phyloP scores from a whole-genome alignment of 768 basidiomycete species.

The Sistotremastrum suecicum region DNA sequence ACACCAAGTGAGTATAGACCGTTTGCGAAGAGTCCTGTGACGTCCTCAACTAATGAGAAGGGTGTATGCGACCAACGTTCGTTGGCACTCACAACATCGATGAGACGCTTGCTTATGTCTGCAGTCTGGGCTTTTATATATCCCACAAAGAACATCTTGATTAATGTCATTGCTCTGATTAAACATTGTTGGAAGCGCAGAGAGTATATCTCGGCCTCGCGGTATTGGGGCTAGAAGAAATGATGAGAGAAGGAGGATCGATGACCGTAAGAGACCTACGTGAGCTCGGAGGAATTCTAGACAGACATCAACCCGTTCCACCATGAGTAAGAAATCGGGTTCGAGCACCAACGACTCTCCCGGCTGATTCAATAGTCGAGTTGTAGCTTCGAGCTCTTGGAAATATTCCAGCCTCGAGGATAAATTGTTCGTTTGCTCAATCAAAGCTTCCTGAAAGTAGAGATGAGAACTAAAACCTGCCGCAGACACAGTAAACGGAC shows the following conservation, averaged over 20 bases:
- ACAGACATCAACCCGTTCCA: constrained; percentile 89
- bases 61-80: background rate
- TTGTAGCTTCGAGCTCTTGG: constrained; percentile 85
- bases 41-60: background rate
- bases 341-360: constrained; percentile 85
- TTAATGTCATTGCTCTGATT: constrained; percentile 94
- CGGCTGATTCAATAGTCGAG: constrained; percentile 86
- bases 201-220: constrained; percentile 88
- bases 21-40: constrained; percentile 61
- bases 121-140: constrained; percentile 64
- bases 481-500: constrained; percentile 27
- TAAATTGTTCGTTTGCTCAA: constrained; percentile 75
- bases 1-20: constrained; percentile 73
- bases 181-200: constrained; percentile 97
- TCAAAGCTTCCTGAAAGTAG: constrained; percentile 47
- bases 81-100: constrained; percentile 44
- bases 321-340: constrained; percentile 89
- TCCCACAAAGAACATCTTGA: constrained; percentile 92
- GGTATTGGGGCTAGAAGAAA: constrained; percentile 60
- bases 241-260: background rate
- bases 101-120: constrained; percentile 63
- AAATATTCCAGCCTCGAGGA: constrained; percentile 79
- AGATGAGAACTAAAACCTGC: background rate
- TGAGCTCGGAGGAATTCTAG: constrained; percentile 80
- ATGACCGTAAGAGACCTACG: constrained; percentile 31